Evolutionary conservation across 2,329 filamentous ascomycete genomes (phyloP), one percentile per base, ranked within the genome.

Genomic region (Sporothrix globosa): DNA sequence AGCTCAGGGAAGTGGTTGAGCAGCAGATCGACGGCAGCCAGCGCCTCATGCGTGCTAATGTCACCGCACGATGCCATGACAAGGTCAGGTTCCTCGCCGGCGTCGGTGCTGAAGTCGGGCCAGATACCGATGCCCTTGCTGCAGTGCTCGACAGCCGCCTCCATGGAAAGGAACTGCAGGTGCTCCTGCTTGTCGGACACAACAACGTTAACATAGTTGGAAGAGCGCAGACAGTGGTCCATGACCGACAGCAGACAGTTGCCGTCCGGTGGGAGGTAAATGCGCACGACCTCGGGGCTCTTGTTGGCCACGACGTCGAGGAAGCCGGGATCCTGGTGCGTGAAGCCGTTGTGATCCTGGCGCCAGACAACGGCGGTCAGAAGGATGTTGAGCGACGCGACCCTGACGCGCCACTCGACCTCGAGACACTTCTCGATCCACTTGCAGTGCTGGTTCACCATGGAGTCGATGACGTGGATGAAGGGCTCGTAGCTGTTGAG

Each of bases 371-470:
- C 91, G 1, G 90, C 88, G 0, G 91, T 93, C 69, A 93, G 84
- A 17, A 94, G 85, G 74, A 93, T 93, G 81, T 94, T 94, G 75
- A 94, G 86, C 0, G 91, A 93, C 10, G 91, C 86, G 13, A 93
- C 82, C 78, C 90, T 90, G 75, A 84, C 86, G 67, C 91, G 88
- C 91, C 91, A 94, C 76, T 91, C 88, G 24, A 93, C 89, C 76
- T 93, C 91, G n/a, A 89, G 82, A 74, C 88, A 91, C 81, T 93
- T 94, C 79, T 94, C 91, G 67, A 93, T 86, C 91, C 91, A 93
- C 79, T 94, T 94, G 83, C 90, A 92, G 81, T 94, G 91, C 81
- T 86, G 91, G 78, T 92, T 93, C 72, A 94, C 91, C 91, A 94
- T 94, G 1, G 90, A 92, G 79, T 93, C 91, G 75, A 94, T 92